These are phyloP conservation scores for Nannizziopsis arthrosporioides DNA, from an alignment of 2,329 filamentous ascomycete genomes.

Conservation along the genomic window DNA sequence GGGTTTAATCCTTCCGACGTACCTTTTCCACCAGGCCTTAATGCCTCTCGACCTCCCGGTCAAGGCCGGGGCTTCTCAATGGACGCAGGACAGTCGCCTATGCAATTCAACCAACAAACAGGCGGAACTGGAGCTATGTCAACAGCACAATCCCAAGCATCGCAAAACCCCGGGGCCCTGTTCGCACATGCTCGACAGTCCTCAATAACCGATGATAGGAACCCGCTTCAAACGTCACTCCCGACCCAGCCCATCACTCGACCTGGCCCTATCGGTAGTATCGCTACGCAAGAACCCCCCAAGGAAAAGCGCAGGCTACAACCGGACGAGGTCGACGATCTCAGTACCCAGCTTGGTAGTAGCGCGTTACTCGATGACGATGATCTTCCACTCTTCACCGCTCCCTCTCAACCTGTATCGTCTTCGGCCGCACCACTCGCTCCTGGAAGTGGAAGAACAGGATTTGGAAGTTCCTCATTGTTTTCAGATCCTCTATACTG, in stretches of 20 bases:
- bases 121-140: slow-evolving; percentile 31
- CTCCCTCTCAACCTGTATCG: slow-evolving; percentile 31
- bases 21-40: slow-evolving; percentile 49
- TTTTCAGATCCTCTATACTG: slow-evolving; percentile 35
- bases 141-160: slow-evolving; percentile 21
- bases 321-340: slow-evolving; percentile 54
- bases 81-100: slow-evolving; percentile 33
- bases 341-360: slow-evolving; percentile 74
- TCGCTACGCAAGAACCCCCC: slow-evolving; percentile 41
- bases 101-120: slow-evolving; percentile 33
- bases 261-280: slow-evolving; percentile 75
- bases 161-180: slow-evolving; percentile 31
- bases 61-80: slow-evolving; percentile 46
- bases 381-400: slow-evolving; percentile 52
- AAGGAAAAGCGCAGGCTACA: slow-evolving; percentile 31
- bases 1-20: slow-evolving; percentile 42
- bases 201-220: slow-evolving; percentile 51
- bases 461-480: slow-evolving; percentile 32
- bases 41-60: slow-evolving; percentile 47
- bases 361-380: slow-evolving; percentile 70
- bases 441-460: slow-evolving; percentile 31
- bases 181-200: slow-evolving; percentile 62
- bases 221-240: slow-evolving; percentile 47
- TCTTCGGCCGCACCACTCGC: slow-evolving; percentile 33
- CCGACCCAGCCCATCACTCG: slow-evolving; percentile 64